Evolutionary conservation across 306 rosid species (phyloP).

Genomic region (Mucuna pruriens): DNA sequence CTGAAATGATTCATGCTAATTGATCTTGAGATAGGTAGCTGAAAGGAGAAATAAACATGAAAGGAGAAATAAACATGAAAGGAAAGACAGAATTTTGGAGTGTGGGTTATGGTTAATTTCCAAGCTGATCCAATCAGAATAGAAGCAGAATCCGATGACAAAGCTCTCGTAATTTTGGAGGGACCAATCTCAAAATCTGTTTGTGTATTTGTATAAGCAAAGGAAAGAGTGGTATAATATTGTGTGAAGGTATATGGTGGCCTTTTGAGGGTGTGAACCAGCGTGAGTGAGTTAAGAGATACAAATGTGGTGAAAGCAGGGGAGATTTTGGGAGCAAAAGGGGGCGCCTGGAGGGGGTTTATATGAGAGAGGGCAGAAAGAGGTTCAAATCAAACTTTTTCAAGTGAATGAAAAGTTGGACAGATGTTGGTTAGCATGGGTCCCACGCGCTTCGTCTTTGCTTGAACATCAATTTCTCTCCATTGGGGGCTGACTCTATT

Average conservation of each 20-base stretch:
- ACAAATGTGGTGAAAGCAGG: background rate
- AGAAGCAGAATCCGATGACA: constrained; percentile 51
- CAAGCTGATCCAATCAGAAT: constrained; percentile 43
- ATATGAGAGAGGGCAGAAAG: constrained; percentile 40
- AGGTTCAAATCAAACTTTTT: constrained; percentile 15
- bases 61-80: background rate
- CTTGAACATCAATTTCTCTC: constrained; percentile 38
- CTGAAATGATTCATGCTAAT: background rate
- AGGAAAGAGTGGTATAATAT: background rate
- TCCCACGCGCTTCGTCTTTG: constrained; percentile 53
- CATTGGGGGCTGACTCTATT: background rate
- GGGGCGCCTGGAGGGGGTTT: constrained; percentile 25
- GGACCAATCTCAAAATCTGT: constrained; percentile 44
- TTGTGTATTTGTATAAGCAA: background rate
- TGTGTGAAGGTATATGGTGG: background rate
- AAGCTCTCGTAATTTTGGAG: constrained; percentile 24
- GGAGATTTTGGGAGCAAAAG: background rate
- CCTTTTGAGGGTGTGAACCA: background rate
- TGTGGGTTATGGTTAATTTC: constrained; percentile 30
- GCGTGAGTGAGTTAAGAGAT: background rate
- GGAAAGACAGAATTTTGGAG: constrained; percentile 23
- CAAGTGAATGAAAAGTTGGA: background rate
- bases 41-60: no score
- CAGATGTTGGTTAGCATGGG: constrained; percentile 53
- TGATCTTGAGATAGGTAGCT: background rate